A percentile compares a stretch with the other conserved stretches of the same genome.
Conservation (phyloP, 768 basidiomycete genomes). For the Trichaptum fuscoviolaceum region DNA sequence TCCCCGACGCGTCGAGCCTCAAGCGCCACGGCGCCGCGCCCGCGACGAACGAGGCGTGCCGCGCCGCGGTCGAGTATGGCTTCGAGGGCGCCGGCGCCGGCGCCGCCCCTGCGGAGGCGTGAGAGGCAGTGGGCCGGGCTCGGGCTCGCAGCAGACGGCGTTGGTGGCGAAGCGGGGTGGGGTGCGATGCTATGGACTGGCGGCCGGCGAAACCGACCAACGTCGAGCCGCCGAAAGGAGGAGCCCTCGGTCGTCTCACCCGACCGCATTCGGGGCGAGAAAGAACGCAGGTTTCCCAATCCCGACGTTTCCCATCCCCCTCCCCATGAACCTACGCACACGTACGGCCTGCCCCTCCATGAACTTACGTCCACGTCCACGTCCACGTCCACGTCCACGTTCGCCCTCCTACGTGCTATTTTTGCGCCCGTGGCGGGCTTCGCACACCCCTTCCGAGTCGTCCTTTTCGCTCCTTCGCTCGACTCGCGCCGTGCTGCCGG, state of each 20-base stretch:
- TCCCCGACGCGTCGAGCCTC: slow-evolving; percentile 53
- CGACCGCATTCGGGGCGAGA: no score
- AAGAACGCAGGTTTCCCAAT: no score
- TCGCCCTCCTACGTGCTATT: not conserved
- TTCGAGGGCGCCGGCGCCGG: slow-evolving; percentile 39
- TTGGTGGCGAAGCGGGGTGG: no score
- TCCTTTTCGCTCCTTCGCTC: not conserved
- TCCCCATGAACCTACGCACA: not conserved
- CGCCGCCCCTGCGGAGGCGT: slow-evolving; percentile 16
- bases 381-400: not conserved
- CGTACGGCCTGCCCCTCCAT: not conserved
- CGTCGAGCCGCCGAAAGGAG: no score
- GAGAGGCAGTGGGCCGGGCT: no score
- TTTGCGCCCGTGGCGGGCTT: not conserved
- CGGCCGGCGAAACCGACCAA: no score
- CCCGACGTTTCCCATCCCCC: no score
- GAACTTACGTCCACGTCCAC: not conserved
- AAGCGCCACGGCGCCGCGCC: slow-evolving; percentile 54
- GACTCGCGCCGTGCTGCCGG: not conserved
- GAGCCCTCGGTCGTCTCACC: no score
- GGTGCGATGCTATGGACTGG: no score
- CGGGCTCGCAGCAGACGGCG: no score
- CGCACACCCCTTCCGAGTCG: not conserved
- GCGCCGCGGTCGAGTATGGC: slow-evolving; percentile 67
- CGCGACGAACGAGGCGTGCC: slow-evolving; percentile 61